Percentiles rank a stretch among this genome's conserved stretches.
Evolutionary conservation across 352 stramenopile genomes (phyloP).

Genomic region (Globisporangium recalcitrans): DNA sequence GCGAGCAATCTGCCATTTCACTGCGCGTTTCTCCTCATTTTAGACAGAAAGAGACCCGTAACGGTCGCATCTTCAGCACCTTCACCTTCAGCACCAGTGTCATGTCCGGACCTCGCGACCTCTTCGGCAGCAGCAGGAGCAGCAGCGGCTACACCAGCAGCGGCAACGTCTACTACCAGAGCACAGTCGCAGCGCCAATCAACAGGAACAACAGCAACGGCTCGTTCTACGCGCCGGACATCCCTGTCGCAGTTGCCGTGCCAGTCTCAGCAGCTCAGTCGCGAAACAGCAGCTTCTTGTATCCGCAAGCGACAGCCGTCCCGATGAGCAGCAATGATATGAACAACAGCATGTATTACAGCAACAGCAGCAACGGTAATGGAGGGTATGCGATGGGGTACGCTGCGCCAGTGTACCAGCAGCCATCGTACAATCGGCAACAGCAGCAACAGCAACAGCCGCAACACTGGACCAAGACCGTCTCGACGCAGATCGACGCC

Average conservation of each 20-base stretch:
- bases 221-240: background rate
- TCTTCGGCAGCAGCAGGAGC: background rate
- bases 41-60: background rate
- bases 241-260: background rate
- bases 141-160: conserved; percentile 13
- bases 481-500: conserved; percentile 25
- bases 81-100: background rate
- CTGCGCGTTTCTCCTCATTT: background rate
- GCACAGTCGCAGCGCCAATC: conserved; percentile 2
- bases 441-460: background rate
- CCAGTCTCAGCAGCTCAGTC: background rate
- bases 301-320: background rate
- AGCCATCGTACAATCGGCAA: background rate
- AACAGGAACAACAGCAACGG: background rate
- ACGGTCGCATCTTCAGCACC: background rate
- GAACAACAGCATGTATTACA: background rate
- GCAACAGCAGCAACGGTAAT: background rate
- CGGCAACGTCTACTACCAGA: conserved; percentile 15
- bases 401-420: background rate
- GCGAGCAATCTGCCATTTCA: background rate
- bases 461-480: conserved; percentile 16
- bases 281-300: background rate
- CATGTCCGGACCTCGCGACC: conserved; percentile 9
- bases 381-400: conserved; percentile 1
- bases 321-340: background rate